Base-by-base conservation (phyloP, 176 grass and related monocot genomes). In the Otatea glauca region DNA sequence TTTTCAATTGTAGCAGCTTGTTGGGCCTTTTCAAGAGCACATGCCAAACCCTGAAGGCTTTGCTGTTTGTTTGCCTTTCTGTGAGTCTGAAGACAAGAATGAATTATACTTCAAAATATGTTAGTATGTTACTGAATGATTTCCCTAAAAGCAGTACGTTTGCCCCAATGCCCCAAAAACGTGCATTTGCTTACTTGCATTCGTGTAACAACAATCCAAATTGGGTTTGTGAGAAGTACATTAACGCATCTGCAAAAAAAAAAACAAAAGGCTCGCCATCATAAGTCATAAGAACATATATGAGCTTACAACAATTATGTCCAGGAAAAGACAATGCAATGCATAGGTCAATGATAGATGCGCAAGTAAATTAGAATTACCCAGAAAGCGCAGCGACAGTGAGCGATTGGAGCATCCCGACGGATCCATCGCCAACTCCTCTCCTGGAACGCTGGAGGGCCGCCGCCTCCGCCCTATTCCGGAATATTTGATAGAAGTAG, bases 401-500 rank as follows among this genome's bases (percentile, higher is more conserved):
- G 64, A 99, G 93, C 12, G 96, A 99, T 20, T 96, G 78, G 14
- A 99, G 69, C 88, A 99, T 92, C 81, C 96, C 96, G 41, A 99
- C 86, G 69, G 93, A 95, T 77, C 96, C 96, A 87, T 99, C 93
- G 7, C 96, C 96, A 25, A 90, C 43, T 68, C 96, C 91, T 81
- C 84, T 94, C 11, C 69, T 83, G 41, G 83, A 83, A 44, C 72
- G 89, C 64, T 82, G 81, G 51, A 88, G 91, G 48, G 93, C 92
- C 43, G 72, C 87, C 9, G 89, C 81, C 83, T 99, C 91, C 51
- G 89, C 91, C 58, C 75, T 87, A 74, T 85, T 88, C 83, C 93
- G 79, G 77, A 99, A 99, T 86, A 94, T 92, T 86, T 99, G 93
- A 81, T 96, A 99, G 89, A 99, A 96, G 77, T 89, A 99, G 77